phyloP scores from a whole-genome alignment of 2,329 filamentous ascomycete genomes.

The Diaporthe vaccinii region DNA sequence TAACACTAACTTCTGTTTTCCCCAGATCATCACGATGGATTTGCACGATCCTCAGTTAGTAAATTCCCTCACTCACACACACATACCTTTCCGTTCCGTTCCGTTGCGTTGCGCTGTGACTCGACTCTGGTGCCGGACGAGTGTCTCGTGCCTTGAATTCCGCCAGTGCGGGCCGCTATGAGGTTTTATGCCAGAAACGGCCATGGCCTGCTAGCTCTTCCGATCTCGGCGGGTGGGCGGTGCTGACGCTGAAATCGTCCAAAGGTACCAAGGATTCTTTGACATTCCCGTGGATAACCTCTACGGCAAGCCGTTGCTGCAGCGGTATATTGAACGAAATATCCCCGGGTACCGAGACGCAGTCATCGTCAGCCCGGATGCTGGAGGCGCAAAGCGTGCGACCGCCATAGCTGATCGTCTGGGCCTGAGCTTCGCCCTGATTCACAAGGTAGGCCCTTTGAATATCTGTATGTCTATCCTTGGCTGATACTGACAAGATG shows the following conservation, averaged over 20 bases:
- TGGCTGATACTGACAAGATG: slow-evolving; percentile 37
- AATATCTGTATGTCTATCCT: not conserved
- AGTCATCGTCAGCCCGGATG: slow-evolving; percentile 95
- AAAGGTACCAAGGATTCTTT: slow-evolving; percentile 92
- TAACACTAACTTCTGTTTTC: slow-evolving; percentile 30
- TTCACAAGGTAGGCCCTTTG: slow-evolving; percentile 82
- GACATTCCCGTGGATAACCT: slow-evolving; percentile 99
- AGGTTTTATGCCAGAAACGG: slow-evolving; percentile 24
- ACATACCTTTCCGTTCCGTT: not conserved
- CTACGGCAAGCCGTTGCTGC: slow-evolving; percentile 83
- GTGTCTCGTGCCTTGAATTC: slow-evolving; percentile 26
- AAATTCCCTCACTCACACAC: not conserved
- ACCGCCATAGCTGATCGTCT: slow-evolving; percentile 94
- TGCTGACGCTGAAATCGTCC: slow-evolving; percentile 31
- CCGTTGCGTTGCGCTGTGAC: not conserved
- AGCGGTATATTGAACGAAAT: slow-evolving; percentile 81
- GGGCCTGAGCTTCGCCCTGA: slow-evolving; percentile 95
- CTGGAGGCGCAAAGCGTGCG: slow-evolving; percentile 94
- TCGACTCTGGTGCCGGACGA: slow-evolving; percentile 4
- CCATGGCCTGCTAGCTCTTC: slow-evolving; percentile 18
- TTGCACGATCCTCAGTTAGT: slow-evolving; percentile 85
- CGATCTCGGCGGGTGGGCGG: slow-evolving; percentile 10
- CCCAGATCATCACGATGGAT: slow-evolving; percentile 91
- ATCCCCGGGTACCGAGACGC: slow-evolving; percentile 83
- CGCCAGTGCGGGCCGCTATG: slow-evolving; percentile 29